Evolutionary conservation across 176 grass and related monocot genomes (phyloP).

Genomic region (Oryza officinalis): DNA sequence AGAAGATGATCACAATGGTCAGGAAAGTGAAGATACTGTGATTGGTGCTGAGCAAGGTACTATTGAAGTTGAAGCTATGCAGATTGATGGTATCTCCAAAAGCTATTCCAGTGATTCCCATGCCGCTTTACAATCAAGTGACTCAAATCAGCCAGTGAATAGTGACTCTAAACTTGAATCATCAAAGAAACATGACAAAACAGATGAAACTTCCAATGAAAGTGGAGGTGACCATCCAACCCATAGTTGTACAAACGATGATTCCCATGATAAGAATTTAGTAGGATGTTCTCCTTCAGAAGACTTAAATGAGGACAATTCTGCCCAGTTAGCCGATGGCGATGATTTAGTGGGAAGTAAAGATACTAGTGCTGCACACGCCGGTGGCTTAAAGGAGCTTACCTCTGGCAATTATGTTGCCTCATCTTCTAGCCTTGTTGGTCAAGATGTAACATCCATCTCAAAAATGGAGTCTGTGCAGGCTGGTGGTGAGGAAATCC

Average conservation of each 20-base stretch:
- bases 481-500: slow-evolving; percentile 9
- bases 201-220: background rate
- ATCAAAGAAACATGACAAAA: slow-evolving; percentile 4
- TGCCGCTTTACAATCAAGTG: slow-evolving; percentile 16
- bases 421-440: background rate
- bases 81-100: slow-evolving; percentile 2
- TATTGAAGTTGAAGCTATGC: slow-evolving; percentile 7
- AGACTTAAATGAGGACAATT: slow-evolving; percentile 31
- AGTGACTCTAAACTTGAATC: background rate
- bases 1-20: slow-evolving; percentile 26
- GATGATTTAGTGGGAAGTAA: slow-evolving; percentile 26
- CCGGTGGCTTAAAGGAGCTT: background rate
- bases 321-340: slow-evolving; percentile 10
- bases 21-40: slow-evolving; percentile 16
- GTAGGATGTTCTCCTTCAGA: slow-evolving; percentile 44
- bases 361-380: background rate
- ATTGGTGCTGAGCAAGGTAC: slow-evolving; percentile 7
- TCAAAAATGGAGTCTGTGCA: background rate
- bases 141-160: slow-evolving; percentile 10
- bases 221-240: slow-evolving; percentile 17
- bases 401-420: background rate
- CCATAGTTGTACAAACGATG: background rate
- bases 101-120: slow-evolving; percentile 15
- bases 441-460: background rate
- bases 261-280: slow-evolving; percentile 30